These are phyloP conservation scores for Xylaria grammica DNA, from an alignment of 495 filamentous ascomycete genomes.

Conservation along the genomic window DNA sequence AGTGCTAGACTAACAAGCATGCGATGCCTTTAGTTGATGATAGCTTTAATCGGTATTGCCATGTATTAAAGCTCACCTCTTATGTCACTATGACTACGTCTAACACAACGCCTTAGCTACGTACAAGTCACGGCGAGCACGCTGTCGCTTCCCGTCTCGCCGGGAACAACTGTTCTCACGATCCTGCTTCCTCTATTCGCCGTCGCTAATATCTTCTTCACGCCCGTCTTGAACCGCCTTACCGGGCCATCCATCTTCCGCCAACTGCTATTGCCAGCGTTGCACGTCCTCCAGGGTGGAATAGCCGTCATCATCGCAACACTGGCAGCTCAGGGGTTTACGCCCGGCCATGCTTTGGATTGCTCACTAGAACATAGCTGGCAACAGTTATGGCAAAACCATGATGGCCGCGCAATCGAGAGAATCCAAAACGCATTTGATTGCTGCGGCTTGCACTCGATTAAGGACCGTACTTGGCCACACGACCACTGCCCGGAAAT, in stretches of 20 bases:
- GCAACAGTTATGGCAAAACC: slow-evolving; percentile 52
- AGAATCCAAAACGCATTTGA: slow-evolving; percentile 66
- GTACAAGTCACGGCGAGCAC: slow-evolving; percentile 50
- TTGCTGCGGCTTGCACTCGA: slow-evolving; percentile 67
- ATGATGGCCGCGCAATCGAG: slow-evolving; percentile 58
- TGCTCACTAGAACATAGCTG: slow-evolving; percentile 62
- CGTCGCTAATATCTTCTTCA: slow-evolving; percentile 44
- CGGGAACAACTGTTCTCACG: slow-evolving; percentile 51
- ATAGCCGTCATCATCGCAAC: slow-evolving; percentile 61
- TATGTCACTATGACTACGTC: not conserved
- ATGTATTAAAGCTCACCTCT: slow-evolving; percentile 30
- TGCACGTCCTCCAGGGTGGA: slow-evolving; percentile 51
- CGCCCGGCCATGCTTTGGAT: slow-evolving; percentile 48
- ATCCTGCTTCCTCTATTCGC: slow-evolving; percentile 59
- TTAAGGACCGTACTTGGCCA: slow-evolving; percentile 63
- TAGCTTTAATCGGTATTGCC: slow-evolving; percentile 36
- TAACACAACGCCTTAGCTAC: slow-evolving; percentile 44
- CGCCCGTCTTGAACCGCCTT: slow-evolving; percentile 24
- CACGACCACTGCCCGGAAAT: not conserved
- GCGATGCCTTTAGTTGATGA: slow-evolving; percentile 15
- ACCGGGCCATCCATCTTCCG: slow-evolving; percentile 35
- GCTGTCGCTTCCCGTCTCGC: slow-evolving; percentile 58
- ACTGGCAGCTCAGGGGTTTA: slow-evolving; percentile 58
- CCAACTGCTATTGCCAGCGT: slow-evolving; percentile 41
- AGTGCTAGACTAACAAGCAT: not conserved